Base-by-base conservation (phyloP, 2,329 filamentous ascomycete genomes). In the Ceratocystis lukuohia region DNA sequence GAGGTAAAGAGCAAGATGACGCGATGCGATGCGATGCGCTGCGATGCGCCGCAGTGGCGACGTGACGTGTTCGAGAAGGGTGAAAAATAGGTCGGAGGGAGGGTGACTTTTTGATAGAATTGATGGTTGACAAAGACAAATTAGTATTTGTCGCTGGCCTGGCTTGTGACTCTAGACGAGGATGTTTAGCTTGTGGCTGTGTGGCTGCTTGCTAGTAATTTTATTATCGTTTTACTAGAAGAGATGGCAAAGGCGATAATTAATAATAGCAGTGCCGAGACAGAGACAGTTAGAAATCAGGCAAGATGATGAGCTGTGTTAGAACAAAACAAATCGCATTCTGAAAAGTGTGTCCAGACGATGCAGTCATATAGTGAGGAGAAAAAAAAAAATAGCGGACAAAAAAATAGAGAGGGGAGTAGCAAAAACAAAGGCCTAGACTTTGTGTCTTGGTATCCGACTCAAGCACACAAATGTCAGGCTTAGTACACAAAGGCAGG, bases 41-140 rank as follows among this genome's bases (percentile, higher is more conserved):
- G 48, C 48, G 30, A 59, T 37, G 56, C 56, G 56, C 56, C 56
- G 30, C 15, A 25, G 56, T 59, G 30, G 56, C 56, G 56, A 59
- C 56, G 56, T 59, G 56, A 59, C 56, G 56, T 59, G 56, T 59
- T 59, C n/a, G 22, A n/a, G 28, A 59, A n/a, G 56, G 37, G 37
- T 41, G 37, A 41, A 33, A 59, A 37, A 20, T 37, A 59, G 56
- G 37, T 41, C 37, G 37, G 12, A 10, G 37, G 37, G 37, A 41
- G 37, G 37, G 12, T 15, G 10, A 15, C 37, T 15, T 41, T 41
- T 53, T 53, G 48, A 28, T 53, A 53, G 12, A 41, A 5, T 41
- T 28, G 22, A 25, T 10, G 48, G 5, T 50, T 20, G 3, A 22
- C 22, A 15, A 48, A 17, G 17, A 25, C 20, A 20, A 25, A 25